phyloP scores from a whole-genome alignment of 148 eudicot species.

The Cornus florida region DNA sequence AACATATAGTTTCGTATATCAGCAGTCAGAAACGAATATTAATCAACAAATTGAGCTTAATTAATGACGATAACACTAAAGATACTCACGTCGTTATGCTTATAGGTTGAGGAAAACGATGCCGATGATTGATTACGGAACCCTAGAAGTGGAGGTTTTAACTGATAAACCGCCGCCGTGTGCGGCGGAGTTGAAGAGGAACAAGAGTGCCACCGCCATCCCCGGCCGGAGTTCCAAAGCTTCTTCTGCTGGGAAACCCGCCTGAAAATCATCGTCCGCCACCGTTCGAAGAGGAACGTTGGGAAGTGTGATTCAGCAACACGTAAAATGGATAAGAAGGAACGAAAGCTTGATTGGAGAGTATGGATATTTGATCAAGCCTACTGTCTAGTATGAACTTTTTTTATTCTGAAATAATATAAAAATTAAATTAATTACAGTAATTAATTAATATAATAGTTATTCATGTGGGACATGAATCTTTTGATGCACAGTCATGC shows the following conservation, averaged over 20 bases:
- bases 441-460: too few relatives aligned
- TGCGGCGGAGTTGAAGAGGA: constrained; percentile 8
- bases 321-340: background rate
- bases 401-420: too few relatives aligned
- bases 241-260: constrained; percentile 27
- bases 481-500: too few relatives aligned
- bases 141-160: constrained; percentile 25
- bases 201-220: constrained; percentile 24
- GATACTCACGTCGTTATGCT: constrained; percentile 30
- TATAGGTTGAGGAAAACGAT: background rate
- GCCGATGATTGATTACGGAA: constrained; percentile 6
- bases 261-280: constrained; percentile 36
- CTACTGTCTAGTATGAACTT: too few relatives aligned
- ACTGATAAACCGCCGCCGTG: constrained; percentile 12
- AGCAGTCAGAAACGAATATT: too few relatives aligned
- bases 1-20: too few relatives aligned
- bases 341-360: background rate
- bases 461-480: too few relatives aligned
- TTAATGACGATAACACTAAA: background rate
- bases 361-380: too few relatives aligned
- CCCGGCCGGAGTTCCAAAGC: constrained; percentile 28
- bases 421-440: too few relatives aligned
- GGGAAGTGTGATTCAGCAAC: background rate
- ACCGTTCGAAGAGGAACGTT: background rate
- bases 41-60: background rate